Percentiles rank a stretch among this genome's conserved stretches.
Conservation (phyloP, 495 filamentous ascomycete genomes). For the Apodospora peruviana region DNA sequence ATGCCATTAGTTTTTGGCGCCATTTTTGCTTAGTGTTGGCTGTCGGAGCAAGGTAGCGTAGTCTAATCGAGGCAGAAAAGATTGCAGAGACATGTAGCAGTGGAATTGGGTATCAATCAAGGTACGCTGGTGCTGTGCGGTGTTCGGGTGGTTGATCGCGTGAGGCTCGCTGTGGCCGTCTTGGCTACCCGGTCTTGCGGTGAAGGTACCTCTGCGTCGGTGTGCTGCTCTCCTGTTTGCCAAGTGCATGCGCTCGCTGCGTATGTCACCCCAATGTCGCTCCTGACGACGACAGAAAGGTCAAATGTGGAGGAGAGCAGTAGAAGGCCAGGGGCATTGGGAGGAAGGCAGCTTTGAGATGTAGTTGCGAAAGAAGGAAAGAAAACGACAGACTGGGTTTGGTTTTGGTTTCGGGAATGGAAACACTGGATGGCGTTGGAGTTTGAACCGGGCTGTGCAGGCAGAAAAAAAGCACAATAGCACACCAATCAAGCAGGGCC, state of each 20-base stretch:
- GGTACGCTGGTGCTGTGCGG: not conserved
- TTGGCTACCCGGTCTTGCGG: not conserved
- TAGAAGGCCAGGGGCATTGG: too few species aligned
- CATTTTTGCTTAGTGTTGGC: slow-evolving; percentile 26
- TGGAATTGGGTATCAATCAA: slow-evolving; percentile 9
- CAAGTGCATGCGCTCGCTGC: too few species aligned
- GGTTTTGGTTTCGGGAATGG: slow-evolving; percentile 1
- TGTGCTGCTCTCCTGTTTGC: too few species aligned
- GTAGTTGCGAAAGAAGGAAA: not conserved
- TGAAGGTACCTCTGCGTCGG: too few species aligned
- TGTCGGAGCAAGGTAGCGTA: slow-evolving; percentile 4
- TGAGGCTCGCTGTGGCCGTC: slow-evolving; percentile 12
- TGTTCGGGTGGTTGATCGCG: slow-evolving; percentile 16
- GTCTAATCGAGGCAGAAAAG: slow-evolving; percentile 4
- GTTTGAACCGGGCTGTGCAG: too few species aligned
- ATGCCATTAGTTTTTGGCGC: slow-evolving; percentile 41
- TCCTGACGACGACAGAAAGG: too few species aligned
- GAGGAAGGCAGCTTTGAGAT: too few species aligned
- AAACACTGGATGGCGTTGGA: too few species aligned
- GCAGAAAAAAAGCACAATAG: not conserved
- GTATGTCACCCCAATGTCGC: too few species aligned
- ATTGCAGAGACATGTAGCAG: slow-evolving; percentile 27
- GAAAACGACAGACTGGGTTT: not conserved
- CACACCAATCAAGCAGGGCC: not conserved
- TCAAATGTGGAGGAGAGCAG: too few species aligned